These are phyloP conservation scores for Claviceps fusiformis DNA, from an alignment of 2,329 filamentous ascomycete species.

Conservation along the genomic window DNA sequence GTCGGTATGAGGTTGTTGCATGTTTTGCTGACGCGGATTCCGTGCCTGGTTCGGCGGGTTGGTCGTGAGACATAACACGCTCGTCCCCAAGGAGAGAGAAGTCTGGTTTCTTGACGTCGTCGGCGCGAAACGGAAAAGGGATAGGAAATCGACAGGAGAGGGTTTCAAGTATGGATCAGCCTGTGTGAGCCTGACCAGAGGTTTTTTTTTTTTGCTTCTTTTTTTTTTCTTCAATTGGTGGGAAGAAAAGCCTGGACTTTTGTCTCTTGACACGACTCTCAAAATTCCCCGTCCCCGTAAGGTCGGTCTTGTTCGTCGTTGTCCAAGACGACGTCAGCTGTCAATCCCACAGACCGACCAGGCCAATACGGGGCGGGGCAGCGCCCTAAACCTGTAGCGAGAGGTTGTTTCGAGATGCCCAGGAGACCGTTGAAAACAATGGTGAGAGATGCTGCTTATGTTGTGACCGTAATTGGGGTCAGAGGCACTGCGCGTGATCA, in stretches of 20 bases:
- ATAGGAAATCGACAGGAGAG: background rate
- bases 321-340: background rate
- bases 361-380: constrained; percentile 2
- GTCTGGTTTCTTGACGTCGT: background rate
- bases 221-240: too few relatives aligned
- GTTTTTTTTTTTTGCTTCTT: background rate
- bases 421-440: too few relatives aligned
- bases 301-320: background rate
- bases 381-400: background rate
- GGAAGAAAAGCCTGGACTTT: background rate
- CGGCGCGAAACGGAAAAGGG: background rate
- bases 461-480: background rate
- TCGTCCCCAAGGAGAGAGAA: background rate
- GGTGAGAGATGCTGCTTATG: background rate
- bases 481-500: background rate
- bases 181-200: background rate
- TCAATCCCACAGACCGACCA: constrained; percentile 3
- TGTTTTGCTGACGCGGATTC: constrained; percentile 20
- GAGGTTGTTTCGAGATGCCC: background rate
- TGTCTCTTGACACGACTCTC: background rate
- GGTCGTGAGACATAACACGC: constrained; percentile 38
- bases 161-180: background rate
- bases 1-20: constrained; percentile 22
- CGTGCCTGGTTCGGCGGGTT: constrained; percentile 23
- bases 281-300: constrained; percentile 2